Percentiles rank a stretch among this genome's conserved stretches.
Conservation (phyloP, 2,329 filamentous ascomycete genomes). For the Botrytis tulipae region DNA sequence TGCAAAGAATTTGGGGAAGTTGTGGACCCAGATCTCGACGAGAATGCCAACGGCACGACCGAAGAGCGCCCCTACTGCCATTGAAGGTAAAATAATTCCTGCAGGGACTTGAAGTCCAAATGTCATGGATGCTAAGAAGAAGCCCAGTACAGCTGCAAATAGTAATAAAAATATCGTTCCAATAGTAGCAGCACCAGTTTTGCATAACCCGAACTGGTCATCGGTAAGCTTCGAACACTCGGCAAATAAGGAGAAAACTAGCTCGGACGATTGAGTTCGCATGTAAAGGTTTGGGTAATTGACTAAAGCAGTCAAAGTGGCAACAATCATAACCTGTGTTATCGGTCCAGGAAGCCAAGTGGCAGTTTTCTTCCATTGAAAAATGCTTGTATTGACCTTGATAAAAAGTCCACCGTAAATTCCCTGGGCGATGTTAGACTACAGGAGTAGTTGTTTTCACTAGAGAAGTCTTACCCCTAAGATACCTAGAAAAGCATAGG, state of each 20-base stretch:
- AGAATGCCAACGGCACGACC: conserved; percentile 87
- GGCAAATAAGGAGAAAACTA: conserved; percentile 87
- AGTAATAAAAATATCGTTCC: conserved; percentile 80
- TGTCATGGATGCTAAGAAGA: conserved; percentile 80
- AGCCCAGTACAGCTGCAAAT: conserved; percentile 78
- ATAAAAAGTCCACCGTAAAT: conserved; percentile 94
- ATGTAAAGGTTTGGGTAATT: conserved; percentile 98
- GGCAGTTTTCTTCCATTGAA: conserved; percentile 70
- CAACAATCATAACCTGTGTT: conserved; percentile 74
- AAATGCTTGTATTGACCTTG: conserved; percentile 85
- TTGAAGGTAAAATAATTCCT: conserved; percentile 91
- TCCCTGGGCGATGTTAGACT: conserved; percentile 51
- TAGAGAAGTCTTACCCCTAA: conserved; percentile 56
- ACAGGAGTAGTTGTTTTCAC: background rate
- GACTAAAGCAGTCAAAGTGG: conserved; percentile 79
- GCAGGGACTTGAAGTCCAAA: conserved; percentile 94
- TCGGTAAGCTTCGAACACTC: conserved; percentile 82
- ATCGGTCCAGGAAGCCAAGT: conserved; percentile 70
- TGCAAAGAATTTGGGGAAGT: conserved; percentile 16
- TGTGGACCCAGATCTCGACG: conserved; percentile 82
- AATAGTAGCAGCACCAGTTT: conserved; percentile 77
- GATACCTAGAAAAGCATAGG: conserved; percentile 82
- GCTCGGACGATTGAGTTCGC: conserved; percentile 85
- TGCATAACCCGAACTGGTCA: conserved; percentile 88
- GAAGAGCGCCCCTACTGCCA: conserved; percentile 89